Base-by-base conservation (phyloP, 352 stramenopile genomes). In the Phytophthora rubi region DNA sequence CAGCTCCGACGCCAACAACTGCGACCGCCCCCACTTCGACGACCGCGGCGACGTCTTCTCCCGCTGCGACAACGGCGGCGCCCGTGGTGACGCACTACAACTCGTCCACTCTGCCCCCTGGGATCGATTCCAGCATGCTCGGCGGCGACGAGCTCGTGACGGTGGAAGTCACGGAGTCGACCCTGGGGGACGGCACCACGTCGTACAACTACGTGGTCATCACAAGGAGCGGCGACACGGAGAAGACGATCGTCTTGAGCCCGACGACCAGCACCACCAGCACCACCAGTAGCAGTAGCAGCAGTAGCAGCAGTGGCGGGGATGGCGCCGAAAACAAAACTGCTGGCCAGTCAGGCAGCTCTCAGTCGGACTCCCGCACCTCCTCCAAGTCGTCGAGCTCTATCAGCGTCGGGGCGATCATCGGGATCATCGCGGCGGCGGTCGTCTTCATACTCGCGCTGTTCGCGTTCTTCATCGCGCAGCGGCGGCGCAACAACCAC, bases 201-300 rank as follows among this genome's bases (percentile, higher is more conserved):
- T 68, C 65, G 2, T 71, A 80, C 62, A 80, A 53, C 58, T 85
- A 85, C 62, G 77, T 72, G 32, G 75, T 85, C 63, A 66, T 85
- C 65, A 75, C 79, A 10, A 72, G 66, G 59, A 75, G 65, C 18
- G 73, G 60, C 42, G 61, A 37, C 23, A 70, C 61, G 6, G 56
- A 66, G 49, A 66, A 70, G 52, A 65, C 49, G 42, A 75, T 69
- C 51, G 67, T 62, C 33, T 64, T 54, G 60, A 64, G 45, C 9
- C 49, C 62, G 4, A 59, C 42, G 8, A 56, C 33, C 35, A 71
- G 33, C 49, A 56, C 61, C 4, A 9, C 9, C 33, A 39, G 33
- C 6, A 26, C 35, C 21, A 52, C 45, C 9, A 57, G 58, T 44
- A 51, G 13, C 35, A 64, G 18, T 21, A 21, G 18, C 18, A 21